Percentiles rank a stretch among this genome's conserved stretches.
These are phyloP conservation scores for Cryptococcus sp. DNA, from an alignment of 1,284 basidiomycete genomes.

Conservation along the genomic window DNA sequence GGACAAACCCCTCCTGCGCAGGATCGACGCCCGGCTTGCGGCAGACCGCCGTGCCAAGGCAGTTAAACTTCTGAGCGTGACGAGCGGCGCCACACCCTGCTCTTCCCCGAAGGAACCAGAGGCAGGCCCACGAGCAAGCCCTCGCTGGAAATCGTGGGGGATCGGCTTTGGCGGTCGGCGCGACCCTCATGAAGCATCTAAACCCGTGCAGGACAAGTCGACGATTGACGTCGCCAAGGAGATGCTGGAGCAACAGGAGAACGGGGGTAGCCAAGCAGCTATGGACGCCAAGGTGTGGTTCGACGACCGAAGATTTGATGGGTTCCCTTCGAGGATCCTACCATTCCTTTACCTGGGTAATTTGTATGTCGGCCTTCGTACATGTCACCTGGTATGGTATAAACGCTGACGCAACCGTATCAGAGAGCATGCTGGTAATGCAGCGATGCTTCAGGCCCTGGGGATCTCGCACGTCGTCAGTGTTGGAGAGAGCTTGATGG, in stretches of 20 bases:
- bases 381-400: not conserved
- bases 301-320: slow-evolving; percentile 86
- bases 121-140: not conserved
- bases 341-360: slow-evolving; percentile 96
- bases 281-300: slow-evolving; percentile 70
- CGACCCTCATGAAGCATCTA: not conserved
- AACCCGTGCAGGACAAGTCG: slow-evolving; percentile 3
- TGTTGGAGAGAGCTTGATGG: slow-evolving; percentile 68
- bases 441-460: slow-evolving; percentile 90
- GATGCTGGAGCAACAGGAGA: slow-evolving; percentile 29
- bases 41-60: slow-evolving; percentile 38
- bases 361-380: slow-evolving; percentile 58
- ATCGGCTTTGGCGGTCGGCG: slow-evolving; percentile 14
- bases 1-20: slow-evolving; percentile 72
- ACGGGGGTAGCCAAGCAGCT: slow-evolving; percentile 24
- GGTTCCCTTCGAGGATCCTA: slow-evolving; percentile 89
- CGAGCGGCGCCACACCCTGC: not conserved
- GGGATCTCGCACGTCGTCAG: slow-evolving; percentile 97
- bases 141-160: slow-evolving; percentile 38
- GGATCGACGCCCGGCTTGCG: slow-evolving; percentile 63
- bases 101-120: not conserved
- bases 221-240: slow-evolving; percentile 31
- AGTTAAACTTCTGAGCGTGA: slow-evolving; percentile 24
- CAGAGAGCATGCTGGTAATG: slow-evolving; percentile 89
- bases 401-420: not conserved